Conservation (phyloP, 176 grass and related monocot species). For the Paspalum notatum region DNA sequence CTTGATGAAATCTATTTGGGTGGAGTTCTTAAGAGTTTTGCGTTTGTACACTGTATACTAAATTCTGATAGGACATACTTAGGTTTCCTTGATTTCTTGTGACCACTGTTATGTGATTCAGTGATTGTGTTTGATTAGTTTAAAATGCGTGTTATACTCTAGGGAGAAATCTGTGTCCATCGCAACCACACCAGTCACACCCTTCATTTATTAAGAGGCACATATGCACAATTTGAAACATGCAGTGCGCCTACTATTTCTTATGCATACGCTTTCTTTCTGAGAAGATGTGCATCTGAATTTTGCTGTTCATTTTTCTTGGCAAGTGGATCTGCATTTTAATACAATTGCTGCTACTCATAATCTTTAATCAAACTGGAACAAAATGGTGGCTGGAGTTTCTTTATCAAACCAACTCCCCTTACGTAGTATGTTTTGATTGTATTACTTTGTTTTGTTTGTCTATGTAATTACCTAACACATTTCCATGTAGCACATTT, state of each 20-base stretch:
- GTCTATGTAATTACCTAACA: slow-evolving; percentile 27
- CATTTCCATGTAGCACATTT: not conserved
- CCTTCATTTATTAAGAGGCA: not conserved
- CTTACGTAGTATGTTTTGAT: not conserved
- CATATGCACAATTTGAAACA: not conserved
- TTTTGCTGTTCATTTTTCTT: not conserved
- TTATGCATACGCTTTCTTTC: slow-evolving; percentile 7
- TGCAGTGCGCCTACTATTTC: not conserved
- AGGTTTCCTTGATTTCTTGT: not conserved
- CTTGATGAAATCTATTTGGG: not conserved
- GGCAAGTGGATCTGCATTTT: not conserved
- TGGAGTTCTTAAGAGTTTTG: not conserved
- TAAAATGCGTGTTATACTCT: not conserved
- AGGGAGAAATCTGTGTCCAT: not conserved
- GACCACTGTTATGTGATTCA: not conserved
- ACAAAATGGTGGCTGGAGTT: not conserved
- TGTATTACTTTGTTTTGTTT: slow-evolving; percentile 3
- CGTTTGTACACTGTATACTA: slow-evolving; percentile 4
- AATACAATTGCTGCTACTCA: slow-evolving; percentile 8
- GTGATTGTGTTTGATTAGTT: not conserved
- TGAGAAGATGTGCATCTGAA: slow-evolving; percentile 2
- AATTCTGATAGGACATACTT: not conserved
- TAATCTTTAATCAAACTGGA: not conserved
- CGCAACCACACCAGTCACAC: not conserved
- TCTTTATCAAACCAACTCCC: not conserved